These are phyloP conservation scores for Prunus campanulata DNA, from an alignment of 306 rosid species.

Conservation along the genomic window DNA sequence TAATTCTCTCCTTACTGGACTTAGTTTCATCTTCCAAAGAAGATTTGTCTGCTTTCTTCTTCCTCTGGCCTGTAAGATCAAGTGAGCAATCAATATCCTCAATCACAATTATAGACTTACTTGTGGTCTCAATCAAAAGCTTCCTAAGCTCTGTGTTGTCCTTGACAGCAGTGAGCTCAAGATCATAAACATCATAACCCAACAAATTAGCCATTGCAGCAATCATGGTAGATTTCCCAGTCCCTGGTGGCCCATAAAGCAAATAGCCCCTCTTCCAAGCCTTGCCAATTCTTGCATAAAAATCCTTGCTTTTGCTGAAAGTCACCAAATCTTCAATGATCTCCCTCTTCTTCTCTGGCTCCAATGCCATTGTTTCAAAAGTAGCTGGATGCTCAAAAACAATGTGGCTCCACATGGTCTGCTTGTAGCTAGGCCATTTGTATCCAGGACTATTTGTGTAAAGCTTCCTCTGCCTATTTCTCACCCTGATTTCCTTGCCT, in stretches of 20 bases:
- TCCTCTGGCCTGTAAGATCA: slow-evolving; percentile 88
- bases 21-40: slow-evolving; percentile 45
- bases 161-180: slow-evolving; percentile 89
- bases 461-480: slow-evolving; percentile 76
- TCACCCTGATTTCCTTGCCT: slow-evolving; percentile 65
- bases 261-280: slow-evolving; percentile 87
- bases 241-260: slow-evolving; percentile 76
- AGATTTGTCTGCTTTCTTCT: slow-evolving; percentile 49
- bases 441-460: slow-evolving; percentile 75
- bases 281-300: slow-evolving; percentile 75
- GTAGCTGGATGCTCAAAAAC: slow-evolving; percentile 91
- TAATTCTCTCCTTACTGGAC: slow-evolving; percentile 28
- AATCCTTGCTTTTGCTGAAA: slow-evolving; percentile 71
- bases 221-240: slow-evolving; percentile 84
- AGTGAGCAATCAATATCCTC: slow-evolving; percentile 93
- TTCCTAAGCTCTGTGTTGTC: slow-evolving; percentile 82
- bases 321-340: slow-evolving; percentile 75
- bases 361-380: slow-evolving; percentile 78
- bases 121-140: slow-evolving; percentile 81
- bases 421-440: slow-evolving; percentile 75
- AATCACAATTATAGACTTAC: slow-evolving; percentile 83
- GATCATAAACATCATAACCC: slow-evolving; percentile 74
- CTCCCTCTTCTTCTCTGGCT: slow-evolving; percentile 59
- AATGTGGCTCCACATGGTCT: slow-evolving; percentile 90
- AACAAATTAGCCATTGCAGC: slow-evolving; percentile 84